Evolutionary conservation across 768 basidiomycete genomes (phyloP).

Genomic region (Neoboletus magnificus): DNA sequence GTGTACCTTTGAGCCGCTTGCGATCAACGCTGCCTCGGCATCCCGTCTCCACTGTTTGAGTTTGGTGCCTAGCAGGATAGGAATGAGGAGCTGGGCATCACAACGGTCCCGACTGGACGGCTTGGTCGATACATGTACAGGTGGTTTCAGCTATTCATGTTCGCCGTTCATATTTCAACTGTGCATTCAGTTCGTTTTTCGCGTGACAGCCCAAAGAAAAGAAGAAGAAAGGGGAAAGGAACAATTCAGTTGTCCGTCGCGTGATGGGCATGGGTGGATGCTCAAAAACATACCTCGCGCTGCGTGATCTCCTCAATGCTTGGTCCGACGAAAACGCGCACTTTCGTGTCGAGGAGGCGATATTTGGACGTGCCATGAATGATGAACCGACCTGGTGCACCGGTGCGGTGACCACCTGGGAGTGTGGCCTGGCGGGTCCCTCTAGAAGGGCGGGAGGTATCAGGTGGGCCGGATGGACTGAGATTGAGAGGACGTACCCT

Average conservation of each 20-base stretch:
- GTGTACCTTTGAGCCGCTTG: not conserved
- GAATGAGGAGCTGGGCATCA: constrained; percentile 25
- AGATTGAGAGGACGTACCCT: constrained; percentile 53
- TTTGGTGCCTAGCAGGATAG: constrained; percentile 23
- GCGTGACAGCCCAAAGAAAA: not conserved
- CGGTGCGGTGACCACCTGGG: constrained; percentile 82
- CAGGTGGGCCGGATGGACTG: not conserved
- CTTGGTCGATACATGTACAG: constrained; percentile 26
- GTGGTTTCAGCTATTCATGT: constrained; percentile 24
- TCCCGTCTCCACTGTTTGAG: constrained; percentile 27
- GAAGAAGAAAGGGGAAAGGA: not conserved
- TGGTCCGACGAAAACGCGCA: constrained; percentile 81
- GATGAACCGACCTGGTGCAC: constrained; percentile 85
- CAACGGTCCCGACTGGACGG: constrained; percentile 22
- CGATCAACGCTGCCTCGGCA: constrained; percentile 1
- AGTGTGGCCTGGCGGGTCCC: constrained; percentile 82
- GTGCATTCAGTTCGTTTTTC: not conserved
- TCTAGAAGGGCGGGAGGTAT: constrained; percentile 25
- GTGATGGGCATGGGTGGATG: not conserved
- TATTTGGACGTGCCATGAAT: constrained; percentile 77
- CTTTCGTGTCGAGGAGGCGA: constrained; percentile 75
- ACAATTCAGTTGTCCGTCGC: not conserved
- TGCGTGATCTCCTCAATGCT: constrained; percentile 56
- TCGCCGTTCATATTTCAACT: not conserved
- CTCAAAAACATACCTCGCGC: constrained; percentile 46